Evolutionary conservation across 371 early-diverging fungal genomes (phyloP).

Genomic region (Dichotomocladium elegans): DNA sequence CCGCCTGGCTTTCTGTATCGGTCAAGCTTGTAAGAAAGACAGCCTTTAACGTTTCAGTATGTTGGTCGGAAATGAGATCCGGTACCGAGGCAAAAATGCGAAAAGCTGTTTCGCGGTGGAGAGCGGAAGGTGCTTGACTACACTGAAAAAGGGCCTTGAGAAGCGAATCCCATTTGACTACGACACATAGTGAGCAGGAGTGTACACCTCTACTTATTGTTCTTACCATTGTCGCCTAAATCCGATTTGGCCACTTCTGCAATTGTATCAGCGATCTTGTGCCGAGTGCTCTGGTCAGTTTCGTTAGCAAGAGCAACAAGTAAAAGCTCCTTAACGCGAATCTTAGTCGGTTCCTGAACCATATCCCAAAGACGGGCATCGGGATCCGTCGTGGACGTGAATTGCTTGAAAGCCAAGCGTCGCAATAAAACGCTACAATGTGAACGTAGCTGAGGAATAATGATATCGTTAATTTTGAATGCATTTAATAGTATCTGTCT

Average conservation of each 20-base stretch:
- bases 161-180: constrained; percentile 77
- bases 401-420: constrained; percentile 74
- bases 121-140: constrained; percentile 68
- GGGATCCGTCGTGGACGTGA: constrained; percentile 40
- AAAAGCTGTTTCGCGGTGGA: constrained; percentile 84
- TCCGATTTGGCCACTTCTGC: constrained; percentile 80
- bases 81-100: constrained; percentile 85
- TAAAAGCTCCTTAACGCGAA: constrained; percentile 67
- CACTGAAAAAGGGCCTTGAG: constrained; percentile 77
- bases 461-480: background rate
- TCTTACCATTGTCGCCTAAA: constrained; percentile 60
- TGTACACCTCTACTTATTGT: background rate
- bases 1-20: constrained; percentile 51
- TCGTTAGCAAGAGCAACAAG: constrained; percentile 76
- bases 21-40: constrained; percentile 73
- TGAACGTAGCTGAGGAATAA: constrained; percentile 67
- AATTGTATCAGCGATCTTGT: constrained; percentile 91
- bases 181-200: background rate
- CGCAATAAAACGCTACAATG: constrained; percentile 87
- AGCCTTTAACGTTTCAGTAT: constrained; percentile 61
- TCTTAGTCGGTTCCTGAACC: constrained; percentile 61
- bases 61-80: constrained; percentile 67
- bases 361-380: constrained; percentile 68
- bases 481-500: background rate
- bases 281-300: constrained; percentile 65